Evolutionary conservation across 257 asterid species (phyloP), one percentile per base, ranked within the genome.

Genomic region (Lavandula angustifolia): DNA sequence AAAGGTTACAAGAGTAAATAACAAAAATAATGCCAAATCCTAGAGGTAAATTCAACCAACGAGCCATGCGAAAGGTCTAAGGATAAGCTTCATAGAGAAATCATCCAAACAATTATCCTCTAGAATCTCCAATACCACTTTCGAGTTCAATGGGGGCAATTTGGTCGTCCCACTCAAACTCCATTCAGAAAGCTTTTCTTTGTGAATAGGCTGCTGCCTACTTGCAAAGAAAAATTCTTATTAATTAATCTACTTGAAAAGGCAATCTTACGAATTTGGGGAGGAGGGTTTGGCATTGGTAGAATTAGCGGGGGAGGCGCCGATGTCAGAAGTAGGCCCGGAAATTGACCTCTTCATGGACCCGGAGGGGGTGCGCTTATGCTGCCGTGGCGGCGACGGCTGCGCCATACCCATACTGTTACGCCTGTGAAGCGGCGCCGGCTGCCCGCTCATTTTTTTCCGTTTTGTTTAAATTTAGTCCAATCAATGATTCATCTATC

Each of bases 371-470:
- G 54, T 70, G 62, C 90, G 87, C 73, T 66, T 79, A 37, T 73
- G 86, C 31, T 68, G 11, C 29, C 68, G 13, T 12, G 46, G 62
- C 14, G 47, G 14, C 37, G 5, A 22, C 27, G n/a, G 7, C 46
- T 40, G 46, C 44, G 44, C 44, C 38, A 11, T 27, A 3, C 52
- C 62, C 80, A n/a, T 49, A 56, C 80, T 80, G 79, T 60, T 77
- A 73, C 95, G 89, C 33, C 86, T 78, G 52, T 79, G 84, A 63
- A 79, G 75, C 10, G 82, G 74, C 43, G 62, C 84, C 72, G 70
- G 44, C 66, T 78, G 80, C 60, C 76, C 75, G 48, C 83, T 81
- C 88, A 82, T 78, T 69, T 79, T 70, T 46, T 47, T 29, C 64
- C 9, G 54, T 9, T 50, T 59, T 17, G 50, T 8, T 12, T 70